phyloP scores from a whole-genome alignment of 345 rosid genomes.

The Arabidopsis thaliana region TAIR10.1 NC_003074.8:6223001-6223500 shows the following conservation, averaged over 20 bases:
- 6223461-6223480: constrained; percentile 73
- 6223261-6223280: constrained; percentile 75
- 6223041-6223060: no score
- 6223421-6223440: constrained; percentile 81
- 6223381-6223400: constrained; percentile 87
- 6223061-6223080: no score
- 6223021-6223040: constrained; percentile 25
- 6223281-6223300: constrained; percentile 70
- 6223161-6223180: neutral
- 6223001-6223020: neutral
- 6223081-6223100: neutral
- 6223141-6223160: constrained; percentile 20
- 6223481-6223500: constrained; percentile 59
- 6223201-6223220: neutral
- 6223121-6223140: constrained; percentile 9
- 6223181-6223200: neutral
- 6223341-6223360: constrained; percentile 97
- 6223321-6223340: constrained; percentile 76
- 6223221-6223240: constrained; percentile 20
- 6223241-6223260: constrained; percentile 44
- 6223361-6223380: constrained; percentile 73
- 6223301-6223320: constrained; percentile 69
- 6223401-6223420: constrained; percentile 98
- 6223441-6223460: constrained; percentile 82
- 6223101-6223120: neutral